A percentile compares a stretch with the other conserved stretches of the same genome.
Evolutionary conservation across 768 basidiomycete species (phyloP).

Genomic region (Dendrothele bispora): DNA sequence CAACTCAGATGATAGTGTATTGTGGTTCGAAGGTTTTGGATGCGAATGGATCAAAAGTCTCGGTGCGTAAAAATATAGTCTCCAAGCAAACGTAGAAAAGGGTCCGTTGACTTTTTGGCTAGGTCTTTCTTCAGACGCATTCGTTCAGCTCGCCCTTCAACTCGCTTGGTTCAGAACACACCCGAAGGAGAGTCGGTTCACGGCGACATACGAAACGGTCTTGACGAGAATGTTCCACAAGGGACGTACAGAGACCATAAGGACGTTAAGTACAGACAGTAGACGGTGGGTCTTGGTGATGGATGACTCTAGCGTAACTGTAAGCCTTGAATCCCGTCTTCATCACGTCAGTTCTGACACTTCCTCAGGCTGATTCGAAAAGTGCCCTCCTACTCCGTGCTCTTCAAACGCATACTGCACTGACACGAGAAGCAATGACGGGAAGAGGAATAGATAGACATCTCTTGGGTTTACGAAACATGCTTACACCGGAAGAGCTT

Average conservation of each 20-base stretch:
- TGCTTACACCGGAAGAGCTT: slow-evolving; percentile 59
- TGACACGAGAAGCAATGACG: slow-evolving; percentile 75
- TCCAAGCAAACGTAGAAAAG: not conserved
- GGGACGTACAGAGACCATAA: slow-evolving; percentile 89
- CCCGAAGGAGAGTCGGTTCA: slow-evolving; percentile 72
- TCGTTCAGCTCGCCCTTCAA: slow-evolving; percentile 88
- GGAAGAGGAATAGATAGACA: slow-evolving; percentile 90
- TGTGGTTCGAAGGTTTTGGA: slow-evolving; percentile 84
- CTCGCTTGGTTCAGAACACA: slow-evolving; percentile 85
- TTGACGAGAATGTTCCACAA: slow-evolving; percentile 84
- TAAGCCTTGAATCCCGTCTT: slow-evolving; percentile 27
- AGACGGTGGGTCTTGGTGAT: slow-evolving; percentile 77
- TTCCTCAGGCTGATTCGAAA: slow-evolving; percentile 29
- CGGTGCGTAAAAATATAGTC: slow-evolving; percentile 46
- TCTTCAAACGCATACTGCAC: slow-evolving; percentile 64
- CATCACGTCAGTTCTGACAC: not conserved
- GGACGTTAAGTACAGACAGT: slow-evolving; percentile 71
- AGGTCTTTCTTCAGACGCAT: slow-evolving; percentile 73
- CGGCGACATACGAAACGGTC: slow-evolving; percentile 92
- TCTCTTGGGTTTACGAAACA: slow-evolving; percentile 76
- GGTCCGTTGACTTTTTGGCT: slow-evolving; percentile 30
- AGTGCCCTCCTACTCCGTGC: slow-evolving; percentile 64
- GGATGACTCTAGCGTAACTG: slow-evolving; percentile 52
- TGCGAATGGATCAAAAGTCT: slow-evolving; percentile 80
- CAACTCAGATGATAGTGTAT: slow-evolving; percentile 81